Conservation (phyloP, 352 stramenopile genomes). For the Phytophthora hibernalis region DNA sequence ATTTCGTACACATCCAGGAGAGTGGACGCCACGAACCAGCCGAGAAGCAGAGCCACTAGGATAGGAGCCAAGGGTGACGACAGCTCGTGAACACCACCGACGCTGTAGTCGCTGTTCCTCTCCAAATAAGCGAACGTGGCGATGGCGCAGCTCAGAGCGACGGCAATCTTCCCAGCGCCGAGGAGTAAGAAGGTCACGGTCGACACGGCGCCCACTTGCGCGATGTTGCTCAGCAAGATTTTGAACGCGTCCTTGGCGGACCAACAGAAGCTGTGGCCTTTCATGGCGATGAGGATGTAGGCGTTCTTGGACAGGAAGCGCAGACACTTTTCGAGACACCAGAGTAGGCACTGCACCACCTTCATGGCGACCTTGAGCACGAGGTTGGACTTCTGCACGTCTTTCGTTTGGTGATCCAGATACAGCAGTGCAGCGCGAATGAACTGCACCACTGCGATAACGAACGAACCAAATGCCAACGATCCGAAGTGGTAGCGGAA, state of each 20-base stretch:
- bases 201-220: conserved; percentile 84
- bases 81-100: conserved; percentile 68
- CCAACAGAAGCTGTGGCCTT: conserved; percentile 76
- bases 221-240: conserved; percentile 93
- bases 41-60: conserved; percentile 90
- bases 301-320: conserved; percentile 98
- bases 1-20: conserved; percentile 97
- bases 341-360: conserved; percentile 93
- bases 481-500: conserved; percentile 96
- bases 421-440: conserved; percentile 93
- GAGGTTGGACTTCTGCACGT: conserved; percentile 78
- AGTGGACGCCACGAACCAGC: conserved; percentile 94
- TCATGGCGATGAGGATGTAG: conserved; percentile 91
- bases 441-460: conserved; percentile 97
- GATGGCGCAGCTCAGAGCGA: conserved; percentile 64
- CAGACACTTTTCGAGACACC: conserved; percentile 95
- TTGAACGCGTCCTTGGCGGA: conserved; percentile 94
- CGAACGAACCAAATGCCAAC: conserved; percentile 95
- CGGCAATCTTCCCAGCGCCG: conserved; percentile 92
- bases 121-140: conserved; percentile 72
- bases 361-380: conserved; percentile 88
- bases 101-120: conserved; percentile 56
- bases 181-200: conserved; percentile 93
- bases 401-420: conserved; percentile 92
- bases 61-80: conserved; percentile 87